These are phyloP conservation scores for Pichia exigua DNA, from an alignment of 805 yeast genomes.

Conservation along the genomic window DNA sequence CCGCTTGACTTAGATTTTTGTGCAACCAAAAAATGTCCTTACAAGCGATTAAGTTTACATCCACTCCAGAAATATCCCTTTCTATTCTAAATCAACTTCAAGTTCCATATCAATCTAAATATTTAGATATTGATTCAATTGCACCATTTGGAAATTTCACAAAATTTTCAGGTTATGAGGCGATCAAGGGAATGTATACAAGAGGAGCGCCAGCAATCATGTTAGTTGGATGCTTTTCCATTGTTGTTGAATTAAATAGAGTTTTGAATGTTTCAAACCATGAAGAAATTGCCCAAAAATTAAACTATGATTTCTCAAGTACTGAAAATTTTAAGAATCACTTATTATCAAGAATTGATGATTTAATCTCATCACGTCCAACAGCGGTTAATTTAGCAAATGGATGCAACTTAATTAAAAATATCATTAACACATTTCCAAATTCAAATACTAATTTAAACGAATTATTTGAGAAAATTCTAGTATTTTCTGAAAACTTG, in stretches of 20 bases:
- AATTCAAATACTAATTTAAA: slow-evolving; percentile 17
- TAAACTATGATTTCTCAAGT: slow-evolving; percentile 20
- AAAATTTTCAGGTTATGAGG: slow-evolving; percentile 60
- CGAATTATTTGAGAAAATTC: slow-evolving; percentile 28
- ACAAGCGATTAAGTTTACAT: slow-evolving; percentile 64
- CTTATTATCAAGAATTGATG: slow-evolving; percentile 47
- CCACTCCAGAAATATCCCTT: slow-evolving; percentile 33
- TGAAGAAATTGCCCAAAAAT: slow-evolving; percentile 12
- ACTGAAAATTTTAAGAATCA: slow-evolving; percentile 27
- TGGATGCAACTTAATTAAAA: slow-evolving; percentile 51
- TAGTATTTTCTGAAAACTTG: slow-evolving; percentile 43
- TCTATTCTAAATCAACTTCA: slow-evolving; percentile 71
- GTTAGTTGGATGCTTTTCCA: slow-evolving; percentile 80
- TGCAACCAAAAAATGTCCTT: slow-evolving; percentile 28
- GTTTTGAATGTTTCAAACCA: slow-evolving; percentile 21
- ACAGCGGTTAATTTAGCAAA: slow-evolving; percentile 90
- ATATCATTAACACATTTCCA: slow-evolving; percentile 9
- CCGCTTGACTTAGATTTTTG: background rate
- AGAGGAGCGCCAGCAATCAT: slow-evolving; percentile 99
- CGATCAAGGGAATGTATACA: slow-evolving; percentile 87
- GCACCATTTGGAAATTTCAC: slow-evolving; percentile 41
- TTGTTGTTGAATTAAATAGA: slow-evolving; percentile 59
- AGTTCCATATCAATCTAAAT: slow-evolving; percentile 72
- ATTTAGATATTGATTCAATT: slow-evolving; percentile 52
- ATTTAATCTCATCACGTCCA: slow-evolving; percentile 73